A percentile compares a stretch with the other conserved stretches of the same genome.
phyloP scores from a whole-genome alignment of 768 basidiomycete species.

The Leccinum incarnatum region DNA sequence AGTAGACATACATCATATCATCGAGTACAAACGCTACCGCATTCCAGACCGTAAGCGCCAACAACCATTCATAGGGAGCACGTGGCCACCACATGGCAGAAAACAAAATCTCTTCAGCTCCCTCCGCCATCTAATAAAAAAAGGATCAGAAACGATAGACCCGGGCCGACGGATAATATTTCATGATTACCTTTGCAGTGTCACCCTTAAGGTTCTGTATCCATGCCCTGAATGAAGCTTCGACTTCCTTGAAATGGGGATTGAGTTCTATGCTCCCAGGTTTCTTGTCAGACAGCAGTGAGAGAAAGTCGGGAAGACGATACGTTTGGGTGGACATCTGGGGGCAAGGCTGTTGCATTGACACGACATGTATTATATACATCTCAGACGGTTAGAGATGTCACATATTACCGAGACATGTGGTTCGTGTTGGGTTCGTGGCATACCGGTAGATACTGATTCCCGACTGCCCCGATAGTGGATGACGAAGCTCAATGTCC shows the following conservation, averaged over 20 bases:
- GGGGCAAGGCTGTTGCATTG: background rate
- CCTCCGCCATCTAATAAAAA: background rate
- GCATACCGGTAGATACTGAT: no score
- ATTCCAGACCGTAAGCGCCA: background rate
- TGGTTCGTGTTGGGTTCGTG: no score
- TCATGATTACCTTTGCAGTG: background rate
- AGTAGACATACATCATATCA: background rate
- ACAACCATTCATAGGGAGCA: background rate
- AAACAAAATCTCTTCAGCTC: background rate
- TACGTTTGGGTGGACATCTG: background rate
- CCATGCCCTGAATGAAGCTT: background rate
- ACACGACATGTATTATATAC: background rate
- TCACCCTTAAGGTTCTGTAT: background rate
- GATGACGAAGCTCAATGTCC: no score
- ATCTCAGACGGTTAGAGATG: background rate
- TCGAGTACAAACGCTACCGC: background rate
- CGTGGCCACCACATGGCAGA: background rate
- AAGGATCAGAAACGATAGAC: background rate
- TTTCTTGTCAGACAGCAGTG: background rate
- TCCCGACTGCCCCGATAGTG: no score
- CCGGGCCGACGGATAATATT: background rate
- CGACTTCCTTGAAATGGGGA: background rate
- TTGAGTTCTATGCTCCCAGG: background rate
- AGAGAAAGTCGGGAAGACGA: background rate
- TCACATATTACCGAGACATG: no score